Evolutionary conservation across 192 early-diverging fungal species (phyloP), one percentile per base, ranked within the genome.

Genomic region (Podila epicladia): DNA sequence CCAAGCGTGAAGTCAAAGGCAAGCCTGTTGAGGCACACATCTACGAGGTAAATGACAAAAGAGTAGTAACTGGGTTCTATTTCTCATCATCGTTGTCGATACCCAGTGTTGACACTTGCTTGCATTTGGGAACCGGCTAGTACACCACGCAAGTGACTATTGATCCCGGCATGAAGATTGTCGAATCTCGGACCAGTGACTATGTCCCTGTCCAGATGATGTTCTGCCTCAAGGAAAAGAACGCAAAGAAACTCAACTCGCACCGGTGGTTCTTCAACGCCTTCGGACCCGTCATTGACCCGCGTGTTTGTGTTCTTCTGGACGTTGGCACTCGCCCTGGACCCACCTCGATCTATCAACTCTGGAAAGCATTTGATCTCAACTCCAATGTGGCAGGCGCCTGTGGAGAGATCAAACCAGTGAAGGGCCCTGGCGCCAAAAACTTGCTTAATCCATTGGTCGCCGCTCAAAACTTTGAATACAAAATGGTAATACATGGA

Each of bases 201-300:
- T 85, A 86, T 12, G 91, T 91, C 1, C 93, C 93, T 49, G 86
- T 89, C 33, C 94, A 95, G 78, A 86, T 89, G 8, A 85, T 96
- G 64, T 95, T 96, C 72, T 91, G 92, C 72, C 74, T 96, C 3
- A 96, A 96, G 78, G 94, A 96, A 83, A 93, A 94, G 86, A 96
- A 96, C 70, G 89, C 90, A 35, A 96, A 95, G 72, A 95, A 95
- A 74, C 93, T 95, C 73, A 95, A 92, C 64, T 92, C 87, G 20
- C 90, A 91, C 73, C 84, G 96, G 51, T 91, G 89, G 89, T 91
- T 91, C 74, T 91, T 91, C 58, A 85, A 91, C 68, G 89, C 89
- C 7, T 90, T 91, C 68, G 88, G 89, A 37, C 87, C 87, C 20
- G 66, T 90, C 32, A 64, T 91, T 29, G 67, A 87, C 6, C 89